Percentiles rank a stretch among this genome's conserved stretches.
phyloP scores from a whole-genome alignment of 306 rosid species.

The Oemleria cerasiformis region DNA sequence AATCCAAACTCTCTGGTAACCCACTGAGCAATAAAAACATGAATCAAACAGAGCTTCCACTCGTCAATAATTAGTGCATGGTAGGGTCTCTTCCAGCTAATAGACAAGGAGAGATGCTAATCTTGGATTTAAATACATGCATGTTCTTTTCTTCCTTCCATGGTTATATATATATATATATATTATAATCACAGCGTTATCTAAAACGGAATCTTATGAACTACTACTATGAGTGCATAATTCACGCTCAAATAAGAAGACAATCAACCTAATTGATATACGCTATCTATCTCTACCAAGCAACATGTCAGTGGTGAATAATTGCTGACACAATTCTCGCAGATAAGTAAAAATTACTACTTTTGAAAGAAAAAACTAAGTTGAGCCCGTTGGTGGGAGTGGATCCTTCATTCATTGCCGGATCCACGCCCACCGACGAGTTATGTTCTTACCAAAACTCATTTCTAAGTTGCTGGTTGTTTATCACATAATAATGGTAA shows the following conservation, averaged over 20 bases:
- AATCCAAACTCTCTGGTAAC: neutral
- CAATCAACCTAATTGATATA: neutral
- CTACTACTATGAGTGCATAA: neutral
- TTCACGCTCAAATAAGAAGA: neutral
- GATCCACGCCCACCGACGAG: no score
- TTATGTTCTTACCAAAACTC: no score
- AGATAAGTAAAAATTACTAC: no score
- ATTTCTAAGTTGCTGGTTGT: neutral
- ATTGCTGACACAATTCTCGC: no score
- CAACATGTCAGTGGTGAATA: neutral
- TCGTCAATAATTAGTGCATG: conserved; percentile 33
- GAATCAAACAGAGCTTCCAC: conserved; percentile 11
- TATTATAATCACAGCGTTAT: neutral
- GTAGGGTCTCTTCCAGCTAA: conserved; percentile 29
- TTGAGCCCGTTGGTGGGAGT: no score
- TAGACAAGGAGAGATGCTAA: neutral
- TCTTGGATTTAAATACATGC: neutral
- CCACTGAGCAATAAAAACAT: neutral
- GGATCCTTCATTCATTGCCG: no score
- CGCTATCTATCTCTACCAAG: neutral
- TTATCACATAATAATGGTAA: neutral
- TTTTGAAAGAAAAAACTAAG: no score
- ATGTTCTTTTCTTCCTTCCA: conserved; percentile 17
- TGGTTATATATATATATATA: neutral
- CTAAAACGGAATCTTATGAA: neutral